A percentile compares a stretch with the other conserved stretches of the same genome.
These are phyloP conservation scores for Stentor roeselii DNA, from an alignment of 73 alveolate species.

Conservation along the genomic window DNA sequence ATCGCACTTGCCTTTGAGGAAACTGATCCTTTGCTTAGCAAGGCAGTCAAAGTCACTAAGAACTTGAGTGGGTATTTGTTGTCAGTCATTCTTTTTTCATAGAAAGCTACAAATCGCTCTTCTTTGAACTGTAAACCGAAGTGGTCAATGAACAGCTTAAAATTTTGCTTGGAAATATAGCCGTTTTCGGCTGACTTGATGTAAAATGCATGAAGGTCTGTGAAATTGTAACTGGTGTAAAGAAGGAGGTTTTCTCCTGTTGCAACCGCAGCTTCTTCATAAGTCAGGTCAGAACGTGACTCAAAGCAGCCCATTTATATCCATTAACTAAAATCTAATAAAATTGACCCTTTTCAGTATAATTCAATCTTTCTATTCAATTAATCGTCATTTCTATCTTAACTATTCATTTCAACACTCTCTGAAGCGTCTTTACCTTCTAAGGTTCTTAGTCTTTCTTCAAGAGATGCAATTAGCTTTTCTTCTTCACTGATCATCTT, in stretches of 20 bases:
- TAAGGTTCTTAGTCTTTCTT: conserved; percentile 1
- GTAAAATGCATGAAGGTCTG: not conserved
- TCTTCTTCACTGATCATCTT: conserved; percentile 18
- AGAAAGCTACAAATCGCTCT: not conserved
- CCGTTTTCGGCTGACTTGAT: not conserved
- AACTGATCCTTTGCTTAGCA: not conserved
- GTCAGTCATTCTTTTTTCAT: not conserved
- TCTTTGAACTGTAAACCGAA: not conserved
- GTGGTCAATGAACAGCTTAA: not conserved
- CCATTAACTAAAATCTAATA: no score
- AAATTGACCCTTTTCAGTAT: no score
- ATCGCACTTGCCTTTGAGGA: not conserved
- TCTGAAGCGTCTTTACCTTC: conserved; percentile 8
- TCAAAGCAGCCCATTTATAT: not conserved
- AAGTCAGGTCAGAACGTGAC: not conserved
- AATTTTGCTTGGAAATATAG: not conserved
- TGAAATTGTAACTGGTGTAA: not conserved
- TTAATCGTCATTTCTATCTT: not conserved
- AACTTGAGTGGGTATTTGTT: not conserved
- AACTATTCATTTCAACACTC: not conserved
- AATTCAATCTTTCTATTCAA: no score
- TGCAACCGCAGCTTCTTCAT: not conserved
- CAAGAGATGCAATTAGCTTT: conserved; percentile 7
- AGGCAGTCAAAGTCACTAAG: not conserved
- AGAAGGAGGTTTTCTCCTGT: not conserved